Evolutionary conservation across 345 rosid species (phyloP).

Genomic region (Euphorbia pulcherrima): DNA sequence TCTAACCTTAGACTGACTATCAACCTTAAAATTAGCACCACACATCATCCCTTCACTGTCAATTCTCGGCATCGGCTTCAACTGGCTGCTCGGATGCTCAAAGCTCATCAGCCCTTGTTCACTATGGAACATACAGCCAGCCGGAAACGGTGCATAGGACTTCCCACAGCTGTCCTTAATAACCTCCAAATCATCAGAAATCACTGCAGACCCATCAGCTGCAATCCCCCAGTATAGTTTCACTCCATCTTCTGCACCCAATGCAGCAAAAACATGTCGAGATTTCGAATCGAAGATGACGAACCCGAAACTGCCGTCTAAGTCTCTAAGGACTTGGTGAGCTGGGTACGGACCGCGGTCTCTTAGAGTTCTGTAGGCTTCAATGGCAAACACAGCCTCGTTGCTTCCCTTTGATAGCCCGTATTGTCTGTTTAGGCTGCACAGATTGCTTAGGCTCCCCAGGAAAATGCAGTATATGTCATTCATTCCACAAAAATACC

Average conservation of each 20-base stretch:
- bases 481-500: slow-evolving; percentile 75
- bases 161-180: slow-evolving; percentile 82
- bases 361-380: slow-evolving; percentile 79
- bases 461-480: slow-evolving; percentile 74
- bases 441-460: slow-evolving; percentile 67
- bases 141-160: slow-evolving; percentile 91
- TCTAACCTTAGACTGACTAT: slow-evolving; percentile 49
- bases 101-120: slow-evolving; percentile 79
- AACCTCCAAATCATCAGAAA: slow-evolving; percentile 70
- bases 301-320: slow-evolving; percentile 84
- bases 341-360: slow-evolving; percentile 97
- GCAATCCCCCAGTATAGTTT: slow-evolving; percentile 82
- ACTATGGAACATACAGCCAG: slow-evolving; percentile 81
- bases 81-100: slow-evolving; percentile 68
- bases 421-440: slow-evolving; percentile 60
- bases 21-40: slow-evolving; percentile 88
- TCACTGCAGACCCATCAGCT: slow-evolving; percentile 77
- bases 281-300: slow-evolving; percentile 70
- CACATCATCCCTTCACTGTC: slow-evolving; percentile 88
- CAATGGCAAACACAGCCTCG: slow-evolving; percentile 78
- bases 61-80: slow-evolving; percentile 85
- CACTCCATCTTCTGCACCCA: slow-evolving; percentile 77
- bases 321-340: slow-evolving; percentile 78
- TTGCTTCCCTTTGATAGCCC: slow-evolving; percentile 66
- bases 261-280: slow-evolving; percentile 73